Base-by-base conservation (phyloP, 176 grass and related monocot species). In the Bonia amplexicaulis region DNA sequence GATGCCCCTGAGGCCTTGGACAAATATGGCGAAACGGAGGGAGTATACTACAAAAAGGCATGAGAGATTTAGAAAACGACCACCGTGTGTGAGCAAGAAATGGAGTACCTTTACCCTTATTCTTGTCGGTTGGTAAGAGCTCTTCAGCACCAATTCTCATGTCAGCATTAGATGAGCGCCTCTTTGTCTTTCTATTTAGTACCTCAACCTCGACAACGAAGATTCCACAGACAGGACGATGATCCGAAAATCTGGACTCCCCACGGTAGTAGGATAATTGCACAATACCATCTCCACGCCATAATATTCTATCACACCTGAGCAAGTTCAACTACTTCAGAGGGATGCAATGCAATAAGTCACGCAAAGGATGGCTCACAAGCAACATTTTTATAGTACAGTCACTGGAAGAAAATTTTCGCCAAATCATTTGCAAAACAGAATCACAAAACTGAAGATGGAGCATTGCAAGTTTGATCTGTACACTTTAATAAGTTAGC, bases 291-390 rank as follows among this genome's bases (percentile, higher is more conserved):
- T 90, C 80, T 6, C 96, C 93, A 52, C 67, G 76, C 96, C 96
- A 98, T 22, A 98, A 87, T 15, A 98, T 95, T 88, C 93, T 83
- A 67, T 98, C 96, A 69, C 96, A 98, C 95, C 92, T 97, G 80
- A 84, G 25, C 23, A 87, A 80, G 31, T 90, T 77, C 54, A 64
- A 65, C 72, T 46, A 63, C 22, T 54, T 82, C 20, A 82, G 79
- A 73, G 39, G 0, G 12, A 73, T 39, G 25, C 19, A 54, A 78
- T 26, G 23, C 35, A 64, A 65, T 33, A 76, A 57, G 4, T 68
- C 12, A 84, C 54, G 46, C 53, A 29, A 72, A 11, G 2, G 48
- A 73, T 31, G 25, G 66, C 35, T 67, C 75, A 76, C 31, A 49
- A 72, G 11, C 19, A 88, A 69, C 2, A 31, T 39, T 69, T 40